phyloP scores from a whole-genome alignment of 2,329 filamentous ascomycete species.

The Epicoccum sorghinum region DNA sequence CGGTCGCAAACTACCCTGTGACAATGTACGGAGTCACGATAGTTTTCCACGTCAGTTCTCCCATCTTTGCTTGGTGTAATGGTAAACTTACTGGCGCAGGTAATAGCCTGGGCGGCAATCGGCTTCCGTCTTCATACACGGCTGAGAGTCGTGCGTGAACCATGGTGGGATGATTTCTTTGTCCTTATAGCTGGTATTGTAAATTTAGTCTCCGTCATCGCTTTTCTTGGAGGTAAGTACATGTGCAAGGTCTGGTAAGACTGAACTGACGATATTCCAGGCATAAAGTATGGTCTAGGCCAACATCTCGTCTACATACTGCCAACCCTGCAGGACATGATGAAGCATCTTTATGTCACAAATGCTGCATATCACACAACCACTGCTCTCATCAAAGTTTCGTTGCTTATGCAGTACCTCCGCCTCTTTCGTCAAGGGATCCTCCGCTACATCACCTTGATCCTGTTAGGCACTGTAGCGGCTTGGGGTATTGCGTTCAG shows the following conservation, averaged over 20 bases:
- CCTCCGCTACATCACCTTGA: slow-evolving; percentile 22
- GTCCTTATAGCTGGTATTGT: slow-evolving; percentile 36
- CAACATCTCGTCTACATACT: slow-evolving; percentile 34
- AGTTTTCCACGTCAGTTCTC: slow-evolving; percentile 33
- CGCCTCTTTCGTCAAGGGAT: slow-evolving; percentile 35
- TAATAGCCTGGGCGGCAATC: slow-evolving; percentile 35
- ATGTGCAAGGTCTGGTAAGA: background rate
- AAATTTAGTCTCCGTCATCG: slow-evolving; percentile 28
- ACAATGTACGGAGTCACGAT: slow-evolving; percentile 37
- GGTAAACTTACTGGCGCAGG: slow-evolving; percentile 20
- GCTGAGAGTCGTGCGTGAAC: slow-evolving; percentile 32
- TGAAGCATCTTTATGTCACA: slow-evolving; percentile 34
- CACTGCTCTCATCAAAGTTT: slow-evolving; percentile 41
- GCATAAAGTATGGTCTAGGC: slow-evolving; percentile 36
- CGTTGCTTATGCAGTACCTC: slow-evolving; percentile 44
- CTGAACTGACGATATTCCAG: slow-evolving; percentile 22
- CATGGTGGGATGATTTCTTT: slow-evolving; percentile 45
- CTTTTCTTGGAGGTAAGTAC: slow-evolving; percentile 27
- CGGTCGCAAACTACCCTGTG: slow-evolving; percentile 26
- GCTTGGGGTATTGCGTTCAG: slow-evolving; percentile 37
- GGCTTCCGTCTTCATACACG: slow-evolving; percentile 36
- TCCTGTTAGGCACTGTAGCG: slow-evolving; percentile 23
- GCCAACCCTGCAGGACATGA: slow-evolving; percentile 15
- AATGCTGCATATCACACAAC: slow-evolving; percentile 37
- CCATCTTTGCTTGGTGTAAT: background rate